These are phyloP conservation scores for Thozetella sp. DNA, from an alignment of 495 filamentous ascomycete species.

Conservation along the genomic window DNA sequence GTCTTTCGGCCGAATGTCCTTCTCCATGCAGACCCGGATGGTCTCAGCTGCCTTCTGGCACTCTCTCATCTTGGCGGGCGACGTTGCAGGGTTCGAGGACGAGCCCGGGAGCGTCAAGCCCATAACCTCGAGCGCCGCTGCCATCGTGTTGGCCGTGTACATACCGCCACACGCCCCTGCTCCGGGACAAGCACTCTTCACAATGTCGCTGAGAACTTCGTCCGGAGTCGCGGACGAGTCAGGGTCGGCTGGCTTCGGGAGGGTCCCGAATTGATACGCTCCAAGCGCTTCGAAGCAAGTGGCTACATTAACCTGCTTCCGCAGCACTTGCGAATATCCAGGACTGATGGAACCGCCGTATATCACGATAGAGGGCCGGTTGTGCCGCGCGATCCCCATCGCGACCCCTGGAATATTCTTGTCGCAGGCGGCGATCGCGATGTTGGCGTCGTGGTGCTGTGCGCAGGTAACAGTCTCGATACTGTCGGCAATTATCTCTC, in stretches of 20 bases:
- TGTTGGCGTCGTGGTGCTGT: constrained; percentile 89
- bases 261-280: constrained; percentile 75
- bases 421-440: constrained; percentile 94
- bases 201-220: constrained; percentile 86
- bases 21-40: constrained; percentile 84
- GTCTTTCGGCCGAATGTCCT: constrained; percentile 82
- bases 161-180: constrained; percentile 95
- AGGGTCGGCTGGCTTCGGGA: constrained; percentile 43
- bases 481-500: constrained; percentile 94
- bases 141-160: constrained; percentile 98
- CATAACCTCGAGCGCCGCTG: constrained; percentile 94
- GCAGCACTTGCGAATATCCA: constrained; percentile 77
- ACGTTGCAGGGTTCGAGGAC: constrained; percentile 84
- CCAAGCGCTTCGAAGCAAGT: constrained; percentile 91
- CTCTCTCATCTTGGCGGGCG: constrained; percentile 89
- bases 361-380: constrained; percentile 74
- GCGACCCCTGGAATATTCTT: constrained; percentile 95
- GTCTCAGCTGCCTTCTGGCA: constrained; percentile 85
- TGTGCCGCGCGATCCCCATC: constrained; percentile 77
- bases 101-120: constrained; percentile 88
- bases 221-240: constrained; percentile 54
- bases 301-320: constrained; percentile 83
- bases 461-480: constrained; percentile 92
- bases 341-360: constrained; percentile 92
- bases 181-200: constrained; percentile 84